A percentile compares a stretch with the other conserved stretches of the same genome.
phyloP scores from a whole-genome alignment of 2,329 filamentous ascomycete species.

The Clonostachys solani region DNA sequence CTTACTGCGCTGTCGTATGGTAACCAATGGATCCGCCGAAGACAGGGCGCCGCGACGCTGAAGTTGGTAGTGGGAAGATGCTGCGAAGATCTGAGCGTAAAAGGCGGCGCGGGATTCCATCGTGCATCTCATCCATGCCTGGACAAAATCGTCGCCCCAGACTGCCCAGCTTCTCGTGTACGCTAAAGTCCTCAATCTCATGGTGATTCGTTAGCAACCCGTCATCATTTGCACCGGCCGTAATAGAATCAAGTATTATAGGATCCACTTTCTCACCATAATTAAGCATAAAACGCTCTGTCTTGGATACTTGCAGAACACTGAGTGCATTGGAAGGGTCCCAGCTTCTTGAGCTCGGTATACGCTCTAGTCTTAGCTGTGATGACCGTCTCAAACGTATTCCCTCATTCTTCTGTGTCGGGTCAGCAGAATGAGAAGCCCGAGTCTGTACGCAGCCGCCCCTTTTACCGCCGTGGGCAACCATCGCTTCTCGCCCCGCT shows the following conservation, averaged over 20 bases:
- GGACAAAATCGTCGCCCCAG: neutral
- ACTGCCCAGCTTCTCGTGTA: neutral
- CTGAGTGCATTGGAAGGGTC: neutral
- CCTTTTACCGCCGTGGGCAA: neutral
- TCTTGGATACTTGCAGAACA: conserved; percentile 1
- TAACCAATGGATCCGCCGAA: neutral
- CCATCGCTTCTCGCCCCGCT: neutral
- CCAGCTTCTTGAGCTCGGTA: conserved; percentile 1
- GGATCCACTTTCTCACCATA: neutral
- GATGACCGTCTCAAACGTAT: no score
- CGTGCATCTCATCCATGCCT: neutral
- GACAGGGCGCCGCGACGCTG: neutral
- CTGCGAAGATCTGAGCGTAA: neutral
- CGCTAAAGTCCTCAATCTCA: neutral
- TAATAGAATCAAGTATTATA: no score
- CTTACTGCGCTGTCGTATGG: neutral
- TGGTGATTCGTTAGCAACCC: no score
- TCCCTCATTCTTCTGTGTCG: no score
- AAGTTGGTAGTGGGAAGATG: neutral
- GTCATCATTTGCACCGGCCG: no score
- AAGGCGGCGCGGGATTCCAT: neutral
- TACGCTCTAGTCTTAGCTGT: neutral
- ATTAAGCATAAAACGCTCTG: neutral
- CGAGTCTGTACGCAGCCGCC: neutral
- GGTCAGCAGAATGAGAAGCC: neutral